Evolutionary conservation across 352 stramenopile genomes (phyloP), one percentile per base, ranked within the genome.

Genomic region (Pythium sp.): DNA sequence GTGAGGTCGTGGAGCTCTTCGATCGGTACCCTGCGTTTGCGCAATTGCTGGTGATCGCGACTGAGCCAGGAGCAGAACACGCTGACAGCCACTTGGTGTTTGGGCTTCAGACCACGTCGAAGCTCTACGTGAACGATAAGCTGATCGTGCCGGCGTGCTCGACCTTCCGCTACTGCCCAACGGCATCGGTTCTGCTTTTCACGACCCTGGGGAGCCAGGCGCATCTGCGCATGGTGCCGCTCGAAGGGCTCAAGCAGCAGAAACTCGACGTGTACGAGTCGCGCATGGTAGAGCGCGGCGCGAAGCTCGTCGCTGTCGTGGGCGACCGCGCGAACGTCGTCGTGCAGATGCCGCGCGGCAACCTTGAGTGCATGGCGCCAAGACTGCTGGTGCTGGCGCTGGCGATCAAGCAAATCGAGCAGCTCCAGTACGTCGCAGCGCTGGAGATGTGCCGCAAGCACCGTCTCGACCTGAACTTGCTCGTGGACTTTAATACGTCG

Each of bases 381-480:
- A 75, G 84, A 5, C 58, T 92, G 30, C 63, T 95, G 36, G 78
- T 93, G 24, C 70, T 93, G 9, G 70, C 74, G 15, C 75, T 92
- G 2, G 73, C 72, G 0, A 59, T 80, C 1, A 69, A 77, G 47
- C 80, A 84, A 24, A 79, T 92, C 41, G 62, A 79, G 47, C 54
- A 65, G 18, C 65, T 60, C 9, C 62, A 82, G 58, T 90, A 87
- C 59, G 73, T 72, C 2, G 60, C 72, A 5, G 87, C 87, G 3
- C 70, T 93, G 8, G 87, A 95, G 36, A 72, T 90, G 55, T 84
- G 81, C 54, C 85, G 87, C n/a, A 86, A 85, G 38, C 87, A 95
- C 55, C 86, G 87, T 9, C 55, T 95, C 7, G 87, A 95, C 60
- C 61, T 95, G 57, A 93, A 93, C 63, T 15, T 95, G 43, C 78